Evolutionary conservation across 768 basidiomycete genomes (phyloP).

Genomic region (Trametes cubensis): DNA sequence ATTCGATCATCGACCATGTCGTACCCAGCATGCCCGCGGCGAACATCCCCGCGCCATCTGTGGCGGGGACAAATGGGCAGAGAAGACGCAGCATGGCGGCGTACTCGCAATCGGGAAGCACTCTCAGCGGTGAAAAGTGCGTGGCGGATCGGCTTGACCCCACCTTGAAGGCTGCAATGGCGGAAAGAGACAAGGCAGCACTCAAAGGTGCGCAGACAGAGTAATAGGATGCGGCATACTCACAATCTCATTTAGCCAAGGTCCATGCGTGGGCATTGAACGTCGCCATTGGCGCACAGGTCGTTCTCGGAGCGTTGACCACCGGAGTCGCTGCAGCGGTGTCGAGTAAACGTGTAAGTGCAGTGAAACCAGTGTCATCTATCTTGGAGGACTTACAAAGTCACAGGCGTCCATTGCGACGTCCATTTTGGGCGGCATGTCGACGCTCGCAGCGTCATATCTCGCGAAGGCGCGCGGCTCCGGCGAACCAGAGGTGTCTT

Average conservation of each 20-base stretch:
- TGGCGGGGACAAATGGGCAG: background rate
- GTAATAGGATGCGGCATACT: background rate
- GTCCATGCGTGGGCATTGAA: constrained; percentile 41
- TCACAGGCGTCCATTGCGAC: constrained; percentile 42
- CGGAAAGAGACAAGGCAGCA: constrained; percentile 50
- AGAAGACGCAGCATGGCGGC: background rate
- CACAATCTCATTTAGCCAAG: constrained; percentile 32
- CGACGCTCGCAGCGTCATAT: constrained; percentile 72
- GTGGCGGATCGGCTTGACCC: constrained; percentile 56
- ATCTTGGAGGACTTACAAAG: constrained; percentile 31
- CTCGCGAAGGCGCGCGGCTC: constrained; percentile 71
- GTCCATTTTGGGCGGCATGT: constrained; percentile 54
- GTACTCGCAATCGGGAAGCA: background rate
- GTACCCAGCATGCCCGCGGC: constrained; percentile 6
- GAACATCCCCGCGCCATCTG: background rate
- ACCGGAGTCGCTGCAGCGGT: constrained; percentile 61
- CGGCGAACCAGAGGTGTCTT: constrained; percentile 69
- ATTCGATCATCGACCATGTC: constrained; percentile 20
- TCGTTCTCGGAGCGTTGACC: constrained; percentile 65
- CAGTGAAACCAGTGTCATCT: no score
- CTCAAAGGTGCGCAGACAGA: constrained; percentile 41
- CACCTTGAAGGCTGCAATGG: constrained; percentile 50
- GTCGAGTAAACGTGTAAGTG: constrained; percentile 32
- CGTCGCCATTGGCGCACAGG: constrained; percentile 62
- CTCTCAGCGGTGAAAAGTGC: constrained; percentile 26